Percentiles rank a stretch among this genome's conserved stretches.
These are phyloP conservation scores for Neophaeococcomyces mojaviensis DNA, from an alignment of 2,329 filamentous ascomycete genomes.

Conservation along the genomic window DNA sequence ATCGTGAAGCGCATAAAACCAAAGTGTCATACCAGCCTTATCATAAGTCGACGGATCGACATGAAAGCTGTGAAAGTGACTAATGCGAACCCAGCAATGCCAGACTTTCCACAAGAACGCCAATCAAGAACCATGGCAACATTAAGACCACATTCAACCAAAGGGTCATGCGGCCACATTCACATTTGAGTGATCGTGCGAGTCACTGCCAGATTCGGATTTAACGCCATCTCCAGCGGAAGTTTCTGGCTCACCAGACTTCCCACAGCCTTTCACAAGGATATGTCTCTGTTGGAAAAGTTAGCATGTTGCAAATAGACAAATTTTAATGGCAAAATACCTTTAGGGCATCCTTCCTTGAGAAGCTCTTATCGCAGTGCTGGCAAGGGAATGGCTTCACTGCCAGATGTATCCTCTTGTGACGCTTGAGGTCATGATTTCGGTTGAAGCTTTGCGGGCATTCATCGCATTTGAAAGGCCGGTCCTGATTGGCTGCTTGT, in stretches of 20 bases:
- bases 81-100: neutral
- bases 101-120: too few relatives aligned
- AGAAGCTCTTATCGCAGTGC: conserved; percentile 93
- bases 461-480: conserved; percentile 89
- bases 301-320: conserved; percentile 22
- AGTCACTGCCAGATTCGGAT: conserved; percentile 21
- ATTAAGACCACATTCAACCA: too few relatives aligned
- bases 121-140: too few relatives aligned
- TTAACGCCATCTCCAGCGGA: conserved; percentile 16
- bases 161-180: neutral
- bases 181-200: conserved; percentile 1
- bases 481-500: conserved; percentile 56
- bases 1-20: conserved; percentile 1
- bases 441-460: conserved; percentile 92
- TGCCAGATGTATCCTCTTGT: conserved; percentile 88
- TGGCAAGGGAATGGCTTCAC: conserved; percentile 93
- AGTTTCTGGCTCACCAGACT: conserved; percentile 25
- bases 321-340: conserved; percentile 46
- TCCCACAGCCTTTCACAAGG: conserved; percentile 59
- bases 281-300: conserved; percentile 50
- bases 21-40: neutral
- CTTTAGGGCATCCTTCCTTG: conserved; percentile 92
- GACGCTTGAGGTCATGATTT: conserved; percentile 91
- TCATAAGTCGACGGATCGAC: neutral
- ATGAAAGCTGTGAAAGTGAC: too few relatives aligned